phyloP scores from a whole-genome alignment of 345 rosid species.

The Camelina sativa region DNA sequence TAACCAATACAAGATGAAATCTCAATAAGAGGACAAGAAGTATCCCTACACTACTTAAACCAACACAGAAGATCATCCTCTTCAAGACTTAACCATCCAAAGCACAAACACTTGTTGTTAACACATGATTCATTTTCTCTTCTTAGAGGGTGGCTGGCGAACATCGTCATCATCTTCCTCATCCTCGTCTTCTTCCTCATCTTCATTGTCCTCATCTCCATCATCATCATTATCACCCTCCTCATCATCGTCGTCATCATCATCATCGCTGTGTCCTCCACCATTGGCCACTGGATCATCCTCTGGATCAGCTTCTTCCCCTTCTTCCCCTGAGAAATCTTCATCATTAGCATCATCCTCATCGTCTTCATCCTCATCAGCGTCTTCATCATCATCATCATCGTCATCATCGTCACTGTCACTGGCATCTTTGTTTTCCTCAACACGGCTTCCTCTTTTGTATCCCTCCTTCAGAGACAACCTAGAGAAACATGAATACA shows the following conservation, averaged over 20 bases:
- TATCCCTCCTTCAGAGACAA: slow-evolving; percentile 51
- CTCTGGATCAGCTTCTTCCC: slow-evolving; percentile 62
- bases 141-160: slow-evolving; percentile 68
- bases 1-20: slow-evolving; percentile 23
- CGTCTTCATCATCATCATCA: slow-evolving; percentile 17
- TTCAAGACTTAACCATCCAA: slow-evolving; percentile 19
- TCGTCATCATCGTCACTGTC: slow-evolving; percentile 56
- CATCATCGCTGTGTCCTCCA: slow-evolving; percentile 58
- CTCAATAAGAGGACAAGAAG: slow-evolving; percentile 4
- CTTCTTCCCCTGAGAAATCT: slow-evolving; percentile 63
- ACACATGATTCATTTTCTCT: slow-evolving; percentile 55
- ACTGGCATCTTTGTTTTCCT: slow-evolving; percentile 60
- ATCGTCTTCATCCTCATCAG: slow-evolving; percentile 44
- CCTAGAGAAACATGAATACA: slow-evolving; percentile 41
- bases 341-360: slow-evolving; percentile 56
- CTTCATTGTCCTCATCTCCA: slow-evolving; percentile 44
- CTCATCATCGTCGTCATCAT: slow-evolving; percentile 50
- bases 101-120: neutral
- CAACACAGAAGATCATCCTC: slow-evolving; percentile 26
- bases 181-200: slow-evolving; percentile 55
- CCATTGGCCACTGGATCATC: slow-evolving; percentile 66
- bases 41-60: slow-evolving; percentile 27
- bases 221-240: slow-evolving; percentile 48
- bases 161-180: slow-evolving; percentile 47
- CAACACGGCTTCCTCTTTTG: slow-evolving; percentile 44